These are phyloP conservation scores for Esteya vermicola DNA, from an alignment of 2,329 filamentous ascomycete species.

Conservation along the genomic window DNA sequence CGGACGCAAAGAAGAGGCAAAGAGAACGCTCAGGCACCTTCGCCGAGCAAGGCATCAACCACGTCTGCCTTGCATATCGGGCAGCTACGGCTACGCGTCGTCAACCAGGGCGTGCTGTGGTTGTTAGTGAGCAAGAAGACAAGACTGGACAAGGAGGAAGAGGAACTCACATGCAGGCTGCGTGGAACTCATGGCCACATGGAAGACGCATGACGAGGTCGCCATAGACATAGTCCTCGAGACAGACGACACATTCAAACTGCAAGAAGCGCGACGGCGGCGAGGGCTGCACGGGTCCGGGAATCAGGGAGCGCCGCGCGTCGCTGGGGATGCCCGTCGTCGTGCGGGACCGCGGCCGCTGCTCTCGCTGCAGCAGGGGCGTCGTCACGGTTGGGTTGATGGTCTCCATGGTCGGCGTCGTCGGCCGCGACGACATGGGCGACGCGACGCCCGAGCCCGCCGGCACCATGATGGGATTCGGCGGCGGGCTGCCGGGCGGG, in stretches of 20 bases:
- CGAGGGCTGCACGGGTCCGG: conserved; percentile 24
- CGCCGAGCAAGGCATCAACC: conserved; percentile 33
- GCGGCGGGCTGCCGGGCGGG: conserved; percentile 39
- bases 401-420: conserved; percentile 42
- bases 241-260: conserved; percentile 87
- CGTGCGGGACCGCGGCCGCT: conserved; percentile 49
- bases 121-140: background rate
- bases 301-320: conserved; percentile 28
- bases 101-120: conserved; percentile 86
- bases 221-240: conserved; percentile 93
- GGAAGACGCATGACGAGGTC: conserved; percentile 92
- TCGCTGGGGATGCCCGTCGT: conserved; percentile 45
- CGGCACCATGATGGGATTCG: background rate
- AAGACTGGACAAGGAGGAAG: background rate
- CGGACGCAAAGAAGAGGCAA: no score
- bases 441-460: conserved; percentile 3
- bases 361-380: conserved; percentile 69
- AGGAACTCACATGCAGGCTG: conserved; percentile 83
- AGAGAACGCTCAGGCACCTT: background rate
- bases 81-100: conserved; percentile 87
- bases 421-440: conserved; percentile 36
- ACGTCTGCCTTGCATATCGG: conserved; percentile 98
- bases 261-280: conserved; percentile 28
- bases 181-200: conserved; percentile 96
- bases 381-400: conserved; percentile 50